phyloP scores from a whole-genome alignment of 768 basidiomycete species.

The Phanerochaete sordida region DNA sequence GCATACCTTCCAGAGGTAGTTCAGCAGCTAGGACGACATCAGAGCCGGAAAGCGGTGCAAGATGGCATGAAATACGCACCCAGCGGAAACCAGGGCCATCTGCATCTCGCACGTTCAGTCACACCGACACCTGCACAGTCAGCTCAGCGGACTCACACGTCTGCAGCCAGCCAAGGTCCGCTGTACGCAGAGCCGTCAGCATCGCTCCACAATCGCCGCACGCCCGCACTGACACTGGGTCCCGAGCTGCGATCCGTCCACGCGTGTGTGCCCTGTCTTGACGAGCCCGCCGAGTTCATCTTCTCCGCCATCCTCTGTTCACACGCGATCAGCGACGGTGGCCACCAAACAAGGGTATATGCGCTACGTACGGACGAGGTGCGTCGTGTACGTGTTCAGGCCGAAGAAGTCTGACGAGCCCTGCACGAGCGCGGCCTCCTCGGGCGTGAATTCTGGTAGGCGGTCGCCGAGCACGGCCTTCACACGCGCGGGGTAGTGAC shows the following conservation, averaged over 20 bases:
- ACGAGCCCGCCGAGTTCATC: constrained; percentile 63
- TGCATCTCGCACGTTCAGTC: not conserved
- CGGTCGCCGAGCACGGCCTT: constrained; percentile 52
- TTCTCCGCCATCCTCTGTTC: constrained; percentile 54
- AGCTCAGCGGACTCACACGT: constrained; percentile 25
- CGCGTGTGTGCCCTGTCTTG: constrained; percentile 57
- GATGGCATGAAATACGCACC: constrained; percentile 16
- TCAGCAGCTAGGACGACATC: constrained; percentile 25
- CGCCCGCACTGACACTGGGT: constrained; percentile 43
- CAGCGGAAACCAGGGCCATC: constrained; percentile 35
- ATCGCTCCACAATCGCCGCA: not conserved
- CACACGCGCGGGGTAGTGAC: constrained; percentile 61
- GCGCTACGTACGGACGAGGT: constrained; percentile 47
- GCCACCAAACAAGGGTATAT: not conserved
- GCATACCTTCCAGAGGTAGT: constrained; percentile 37
- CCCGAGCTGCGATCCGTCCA: constrained; percentile 62
- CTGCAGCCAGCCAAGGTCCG: constrained; percentile 34
- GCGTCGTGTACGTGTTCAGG: constrained; percentile 71
- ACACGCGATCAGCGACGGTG: not conserved
- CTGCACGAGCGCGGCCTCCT: constrained; percentile 53
- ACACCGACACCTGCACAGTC: not conserved
- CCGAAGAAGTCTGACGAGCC: constrained; percentile 71
- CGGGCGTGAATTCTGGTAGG: constrained; percentile 54
- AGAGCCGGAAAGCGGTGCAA: not conserved
- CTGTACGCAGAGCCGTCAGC: constrained; percentile 17